Percentiles rank a stretch among this genome's conserved stretches.
Conservation (phyloP, 441 rosid genomes). For the Eugenia klotzschiana region DNA sequence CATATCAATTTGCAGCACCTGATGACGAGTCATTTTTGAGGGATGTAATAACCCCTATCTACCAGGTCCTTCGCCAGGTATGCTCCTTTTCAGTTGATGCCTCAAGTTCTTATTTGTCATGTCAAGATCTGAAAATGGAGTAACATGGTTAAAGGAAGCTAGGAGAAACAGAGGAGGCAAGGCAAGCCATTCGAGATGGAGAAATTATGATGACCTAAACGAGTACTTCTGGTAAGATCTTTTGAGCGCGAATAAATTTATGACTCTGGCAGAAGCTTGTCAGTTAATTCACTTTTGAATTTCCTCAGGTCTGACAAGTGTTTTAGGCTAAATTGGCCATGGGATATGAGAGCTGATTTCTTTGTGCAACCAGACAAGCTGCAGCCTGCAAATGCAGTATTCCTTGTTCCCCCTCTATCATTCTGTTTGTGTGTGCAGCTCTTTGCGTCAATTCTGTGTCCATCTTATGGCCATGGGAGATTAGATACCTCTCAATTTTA, state of each 20-base stretch:
- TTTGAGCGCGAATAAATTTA: not conserved
- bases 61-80: constrained; percentile 69
- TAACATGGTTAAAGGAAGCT: constrained; percentile 50
- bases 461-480: not conserved
- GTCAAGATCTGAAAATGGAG: constrained; percentile 1
- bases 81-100: not conserved
- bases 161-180: constrained; percentile 66
- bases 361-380: constrained; percentile 47
- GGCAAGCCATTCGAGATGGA: constrained; percentile 96
- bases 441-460: not conserved
- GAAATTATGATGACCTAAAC: constrained; percentile 94
- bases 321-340: constrained; percentile 66
- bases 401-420: not conserved
- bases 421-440: not conserved
- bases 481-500: not conserved
- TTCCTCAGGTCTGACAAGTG: constrained; percentile 66
- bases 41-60: constrained; percentile 71
- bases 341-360: constrained; percentile 51
- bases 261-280: not conserved
- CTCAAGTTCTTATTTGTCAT: not conserved
- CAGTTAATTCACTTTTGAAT: not conserved
- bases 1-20: constrained; percentile 29
- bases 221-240: constrained; percentile 87
- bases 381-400: constrained; percentile 25
- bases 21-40: constrained; percentile 80